Conservation (phyloP, 257 asterid genomes). For the Ophiorrhiza pumila region DNA sequence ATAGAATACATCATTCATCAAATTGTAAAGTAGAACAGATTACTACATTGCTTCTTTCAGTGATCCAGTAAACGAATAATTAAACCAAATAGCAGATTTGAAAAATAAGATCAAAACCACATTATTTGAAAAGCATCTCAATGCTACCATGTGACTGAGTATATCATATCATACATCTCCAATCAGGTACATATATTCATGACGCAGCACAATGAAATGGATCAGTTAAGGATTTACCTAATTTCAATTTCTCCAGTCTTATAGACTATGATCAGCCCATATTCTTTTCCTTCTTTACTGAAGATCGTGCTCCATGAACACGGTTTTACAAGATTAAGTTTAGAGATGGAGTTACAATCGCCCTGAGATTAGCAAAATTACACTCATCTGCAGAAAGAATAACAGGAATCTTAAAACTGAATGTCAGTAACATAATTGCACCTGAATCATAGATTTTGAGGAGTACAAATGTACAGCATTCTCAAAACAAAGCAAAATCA, state of each 20-base stretch:
- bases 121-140: background rate
- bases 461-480: conserved; percentile 58
- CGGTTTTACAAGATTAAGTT: conserved; percentile 64
- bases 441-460: conserved; percentile 61
- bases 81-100: background rate
- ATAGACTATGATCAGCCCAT: conserved; percentile 60
- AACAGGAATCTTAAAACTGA: conserved; percentile 3
- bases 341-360: conserved; percentile 28
- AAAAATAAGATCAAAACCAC: background rate
- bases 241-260: conserved; percentile 80
- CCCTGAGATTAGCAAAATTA: conserved; percentile 50
- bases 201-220: conserved; percentile 15
- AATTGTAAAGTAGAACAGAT: background rate
- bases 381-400: conserved; percentile 25
- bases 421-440: conserved; percentile 22
- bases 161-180: conserved; percentile 2
- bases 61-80: background rate
- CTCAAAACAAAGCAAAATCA: conserved; percentile 68
- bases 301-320: conserved; percentile 78
- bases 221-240: conserved; percentile 44
- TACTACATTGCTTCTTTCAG: background rate
- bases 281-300: conserved; percentile 46
- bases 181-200: conserved; percentile 1
- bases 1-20: background rate
- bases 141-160: background rate